Evolutionary conservation across 1,284 basidiomycete species (phyloP), one percentile per base, ranked within the genome.

Genomic region (Leccinum cinnamomeum): DNA sequence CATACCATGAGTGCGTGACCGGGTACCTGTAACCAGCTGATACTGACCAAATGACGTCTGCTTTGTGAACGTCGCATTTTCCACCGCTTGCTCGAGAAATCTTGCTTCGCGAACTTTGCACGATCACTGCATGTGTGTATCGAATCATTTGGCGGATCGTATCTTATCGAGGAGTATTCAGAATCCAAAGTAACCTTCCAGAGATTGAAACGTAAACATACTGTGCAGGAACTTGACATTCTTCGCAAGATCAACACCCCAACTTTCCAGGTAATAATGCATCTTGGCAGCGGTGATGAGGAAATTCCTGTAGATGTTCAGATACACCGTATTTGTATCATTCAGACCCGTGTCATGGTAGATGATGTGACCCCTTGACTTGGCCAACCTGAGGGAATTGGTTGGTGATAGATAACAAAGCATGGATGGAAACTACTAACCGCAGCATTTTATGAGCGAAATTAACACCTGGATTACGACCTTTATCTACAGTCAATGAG

Each of bases 291-390:
- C 93, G 1, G 88, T 84, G 25, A 97, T 75, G 20, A 93, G 77
- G 70, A 96, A 92, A 69, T 89, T 91, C 75, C 95, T 88, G 72
- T 95, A 95, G 8, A 97, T 79, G 73, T 98, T 99, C 48, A 86
- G 73, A 73, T 92, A 86, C 3, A 93, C 87, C 0, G 83, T 84
- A 37, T 80, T 69, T 28, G 77, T 68, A 2, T 84, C 78, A 74
- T 97, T 98, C 66, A 97, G 81, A 7, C 71, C 70, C 2, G 85
- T 84, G 74, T 98, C 96, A 57, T 84, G 87, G 75, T 85, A 95
- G 62, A 95, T 85, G 41, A 87, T 80, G 69, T 94, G 91, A 60
- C 82, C 82, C 69, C 84, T 86, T 12, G 85, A 77, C 70, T 85
- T 88, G 14, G 86, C 84, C 59, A 88, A 75, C 65, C 91, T 92